A percentile compares a stretch with the other conserved stretches of the same genome.
phyloP scores from a whole-genome alignment of 2,329 filamentous ascomycete genomes.

The Exutisphaerella laricina region DNA sequence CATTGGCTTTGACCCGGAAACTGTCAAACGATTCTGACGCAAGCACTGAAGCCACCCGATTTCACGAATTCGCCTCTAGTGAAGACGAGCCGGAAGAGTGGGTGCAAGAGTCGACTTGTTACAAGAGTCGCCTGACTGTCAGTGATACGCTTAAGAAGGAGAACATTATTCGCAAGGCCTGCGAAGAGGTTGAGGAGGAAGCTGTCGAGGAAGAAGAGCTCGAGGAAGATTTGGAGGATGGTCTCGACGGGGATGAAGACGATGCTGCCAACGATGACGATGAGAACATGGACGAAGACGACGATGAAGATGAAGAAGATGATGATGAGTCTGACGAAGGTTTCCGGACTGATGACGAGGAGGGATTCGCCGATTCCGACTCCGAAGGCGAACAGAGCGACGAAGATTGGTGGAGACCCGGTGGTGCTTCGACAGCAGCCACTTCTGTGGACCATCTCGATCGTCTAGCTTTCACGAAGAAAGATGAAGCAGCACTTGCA shows the following conservation, averaged over 20 bases:
- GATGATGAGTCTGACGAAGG: slow-evolving; percentile 56
- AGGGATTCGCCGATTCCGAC: slow-evolving; percentile 64
- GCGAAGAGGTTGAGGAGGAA: slow-evolving; percentile 87
- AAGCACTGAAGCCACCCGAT: slow-evolving; percentile 55
- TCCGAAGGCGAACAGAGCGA: slow-evolving; percentile 63
- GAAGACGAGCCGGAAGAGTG: slow-evolving; percentile 81
- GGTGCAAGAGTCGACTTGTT: slow-evolving; percentile 65
- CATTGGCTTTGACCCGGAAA: slow-evolving; percentile 28
- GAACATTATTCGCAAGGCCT: slow-evolving; percentile 77
- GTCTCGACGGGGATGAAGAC: slow-evolving; percentile 46
- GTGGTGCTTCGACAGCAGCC: slow-evolving; percentile 46
- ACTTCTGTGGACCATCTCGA: slow-evolving; percentile 51
- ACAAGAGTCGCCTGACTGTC: slow-evolving; percentile 71
- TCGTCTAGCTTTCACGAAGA: slow-evolving; percentile 39
- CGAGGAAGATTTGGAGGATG: slow-evolving; percentile 35
- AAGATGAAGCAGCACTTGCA: slow-evolving; percentile 46
- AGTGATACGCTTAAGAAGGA: slow-evolving; percentile 87
- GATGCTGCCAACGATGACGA: slow-evolving; percentile 57
- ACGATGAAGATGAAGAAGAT: slow-evolving; percentile 56
- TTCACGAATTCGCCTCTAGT: slow-evolving; percentile 89
- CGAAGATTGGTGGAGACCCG: slow-evolving; percentile 64
- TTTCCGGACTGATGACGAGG: slow-evolving; percentile 75
- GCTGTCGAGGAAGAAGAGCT: slow-evolving; percentile 60
- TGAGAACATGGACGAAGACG: slow-evolving; percentile 52
- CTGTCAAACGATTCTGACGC: slow-evolving; percentile 30